These are phyloP conservation scores for Starmera quercuum DNA, from an alignment of 805 yeast genomes.

Conservation along the genomic window DNA sequence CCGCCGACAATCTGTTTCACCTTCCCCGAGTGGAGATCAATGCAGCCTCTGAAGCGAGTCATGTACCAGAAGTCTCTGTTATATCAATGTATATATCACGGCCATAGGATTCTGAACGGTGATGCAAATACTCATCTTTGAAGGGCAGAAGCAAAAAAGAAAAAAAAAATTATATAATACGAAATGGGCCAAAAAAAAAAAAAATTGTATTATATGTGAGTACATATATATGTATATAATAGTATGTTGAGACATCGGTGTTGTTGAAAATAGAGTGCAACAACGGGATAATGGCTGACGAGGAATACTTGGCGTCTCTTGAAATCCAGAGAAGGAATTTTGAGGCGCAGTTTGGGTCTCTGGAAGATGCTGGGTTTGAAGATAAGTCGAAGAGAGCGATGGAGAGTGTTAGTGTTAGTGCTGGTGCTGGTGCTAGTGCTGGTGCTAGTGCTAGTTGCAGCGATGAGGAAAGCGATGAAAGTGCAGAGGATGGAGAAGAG, in stretches of 20 bases:
- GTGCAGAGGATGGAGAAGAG: slow-evolving; percentile 7
- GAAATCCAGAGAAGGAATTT: slow-evolving; percentile 52
- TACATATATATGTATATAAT: no score
- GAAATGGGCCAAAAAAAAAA: slow-evolving; percentile 2
- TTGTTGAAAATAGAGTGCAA: no score
- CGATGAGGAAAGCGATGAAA: slow-evolving; percentile 3
- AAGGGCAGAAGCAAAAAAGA: no score
- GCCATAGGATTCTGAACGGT: no score
- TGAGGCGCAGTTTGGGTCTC: slow-evolving; percentile 56
- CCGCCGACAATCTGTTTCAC: slow-evolving; percentile 98
- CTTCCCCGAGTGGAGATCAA: slow-evolving; percentile 89
- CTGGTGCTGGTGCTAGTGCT: slow-evolving; percentile 15
- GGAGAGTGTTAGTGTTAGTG: slow-evolving; percentile 16
- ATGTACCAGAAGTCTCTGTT: no score
- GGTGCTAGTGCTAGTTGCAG: slow-evolving; percentile 14
- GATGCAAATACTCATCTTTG: no score
- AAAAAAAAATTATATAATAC: no score
- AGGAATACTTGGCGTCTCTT: slow-evolving; percentile 18
- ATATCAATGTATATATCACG: no score
- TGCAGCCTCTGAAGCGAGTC: slow-evolving; percentile 91
- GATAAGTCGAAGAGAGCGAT: slow-evolving; percentile 28
- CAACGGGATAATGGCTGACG: slow-evolving; percentile 10
- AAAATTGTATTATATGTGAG: slow-evolving; percentile 3
- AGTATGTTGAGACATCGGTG: no score
- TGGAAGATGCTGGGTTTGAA: slow-evolving; percentile 46